Evolutionary conservation across 768 basidiomycete species (phyloP).

Genomic region (Leccinum subgranulosum): DNA sequence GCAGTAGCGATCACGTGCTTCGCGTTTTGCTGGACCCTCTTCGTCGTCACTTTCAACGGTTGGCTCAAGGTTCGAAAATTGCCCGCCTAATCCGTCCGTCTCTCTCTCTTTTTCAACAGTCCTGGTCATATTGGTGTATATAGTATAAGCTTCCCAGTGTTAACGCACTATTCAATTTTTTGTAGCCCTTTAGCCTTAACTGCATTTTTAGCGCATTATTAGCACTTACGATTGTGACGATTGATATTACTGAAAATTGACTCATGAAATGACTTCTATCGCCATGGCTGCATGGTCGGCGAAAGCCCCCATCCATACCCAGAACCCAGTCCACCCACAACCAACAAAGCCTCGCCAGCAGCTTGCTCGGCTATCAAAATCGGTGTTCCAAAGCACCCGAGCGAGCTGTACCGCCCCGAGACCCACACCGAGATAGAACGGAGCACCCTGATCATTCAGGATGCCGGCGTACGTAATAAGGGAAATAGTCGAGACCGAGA

Average conservation of each 20-base stretch:
- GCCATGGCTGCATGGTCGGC: slow-evolving; percentile 55
- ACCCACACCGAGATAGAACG: slow-evolving; percentile 78
- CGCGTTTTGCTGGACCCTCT: slow-evolving; percentile 80
- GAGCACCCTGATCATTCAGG: slow-evolving; percentile 69
- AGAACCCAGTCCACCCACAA: slow-evolving; percentile 86
- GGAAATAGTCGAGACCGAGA: slow-evolving; percentile 72
- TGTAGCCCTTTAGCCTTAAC: background rate
- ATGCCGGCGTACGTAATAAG: slow-evolving; percentile 77
- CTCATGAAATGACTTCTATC: slow-evolving; percentile 5
- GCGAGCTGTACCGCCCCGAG: slow-evolving; percentile 75
- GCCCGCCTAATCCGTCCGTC: slow-evolving; percentile 5
- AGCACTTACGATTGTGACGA: background rate
- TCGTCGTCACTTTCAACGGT: slow-evolving; percentile 77
- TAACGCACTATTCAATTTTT: background rate
- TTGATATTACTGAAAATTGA: background rate
- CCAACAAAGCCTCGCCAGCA: slow-evolving; percentile 90
- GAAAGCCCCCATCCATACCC: slow-evolving; percentile 79
- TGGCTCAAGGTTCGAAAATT: slow-evolving; percentile 57
- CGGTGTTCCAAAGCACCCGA: slow-evolving; percentile 68
- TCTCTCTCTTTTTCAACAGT: background rate
- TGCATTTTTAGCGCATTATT: background rate
- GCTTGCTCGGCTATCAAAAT: slow-evolving; percentile 72
- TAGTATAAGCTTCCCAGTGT: background rate
- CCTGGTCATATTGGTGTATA: background rate
- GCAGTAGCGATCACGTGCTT: too few species aligned